Percentiles rank a stretch among this genome's conserved stretches.
Conservation (phyloP, 768 basidiomycete species). For the Lenzites betulinus region DNA sequence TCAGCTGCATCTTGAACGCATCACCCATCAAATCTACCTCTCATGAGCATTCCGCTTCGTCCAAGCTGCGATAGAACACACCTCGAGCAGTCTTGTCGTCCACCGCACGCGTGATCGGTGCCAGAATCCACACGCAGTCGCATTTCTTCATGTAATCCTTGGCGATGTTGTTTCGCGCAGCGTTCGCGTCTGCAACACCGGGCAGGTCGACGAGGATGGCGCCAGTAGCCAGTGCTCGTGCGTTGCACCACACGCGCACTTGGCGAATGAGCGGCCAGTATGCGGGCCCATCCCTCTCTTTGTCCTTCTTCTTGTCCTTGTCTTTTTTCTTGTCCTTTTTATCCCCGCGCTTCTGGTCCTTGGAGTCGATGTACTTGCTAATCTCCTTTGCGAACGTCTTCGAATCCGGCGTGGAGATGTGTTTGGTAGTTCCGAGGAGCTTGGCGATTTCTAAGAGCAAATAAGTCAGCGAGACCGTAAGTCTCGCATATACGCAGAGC, state of each 20-base stretch:
- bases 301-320: conserved; percentile 35
- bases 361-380: conserved; percentile 65
- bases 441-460: conserved; percentile 41
- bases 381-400: conserved; percentile 56
- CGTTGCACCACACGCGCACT: conserved; percentile 58
- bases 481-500: background rate
- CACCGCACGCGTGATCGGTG: conserved; percentile 63
- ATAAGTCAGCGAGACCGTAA: background rate
- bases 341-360: conserved; percentile 53
- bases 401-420: conserved; percentile 51
- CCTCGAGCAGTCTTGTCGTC: conserved; percentile 67
- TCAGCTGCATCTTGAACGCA: conserved; percentile 62
- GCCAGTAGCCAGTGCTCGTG: conserved; percentile 56
- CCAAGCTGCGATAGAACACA: conserved; percentile 19
- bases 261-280: conserved; percentile 66
- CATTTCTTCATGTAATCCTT: conserved; percentile 70
- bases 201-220: conserved; percentile 66
- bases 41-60: too few relatives aligned
- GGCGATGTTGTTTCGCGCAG: conserved; percentile 61
- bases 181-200: conserved; percentile 67
- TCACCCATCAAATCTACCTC: conserved; percentile 58
- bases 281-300: conserved; percentile 39
- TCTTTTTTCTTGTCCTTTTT: conserved; percentile 44
- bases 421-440: conserved; percentile 56
- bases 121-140: conserved; percentile 66